Evolutionary conservation across 805 yeast species (phyloP), one percentile per base, ranked within the genome.

Genomic region (Ogataea philodendri): DNA sequence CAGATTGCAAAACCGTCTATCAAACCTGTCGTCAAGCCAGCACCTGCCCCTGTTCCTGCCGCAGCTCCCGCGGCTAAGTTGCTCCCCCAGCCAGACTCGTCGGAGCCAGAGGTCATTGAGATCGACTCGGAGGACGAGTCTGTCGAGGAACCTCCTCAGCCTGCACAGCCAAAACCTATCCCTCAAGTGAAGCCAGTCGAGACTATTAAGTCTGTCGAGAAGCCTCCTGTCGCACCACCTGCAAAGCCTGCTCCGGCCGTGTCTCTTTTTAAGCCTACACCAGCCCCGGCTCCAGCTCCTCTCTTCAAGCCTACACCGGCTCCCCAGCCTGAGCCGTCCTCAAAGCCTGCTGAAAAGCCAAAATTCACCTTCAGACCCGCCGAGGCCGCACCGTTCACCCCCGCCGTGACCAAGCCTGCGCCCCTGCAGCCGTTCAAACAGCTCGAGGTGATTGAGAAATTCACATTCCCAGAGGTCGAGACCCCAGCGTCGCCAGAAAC

Each of bases 371-470:
- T 22, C n/a, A n/a, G n/a, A n/a, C n/a, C n/a, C n/a, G n/a, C n/a
- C n/a, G n/a, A n/a, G n/a, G n/a, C n/a, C n/a, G n/a, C n/a, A n/a
- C n/a, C 26, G 29, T 19, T 10, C 10, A 16, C 17, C 18, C 15
- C 32, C 7, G 7, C 24, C 3, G 7, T 18, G 4, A 11, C 15
- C 16, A 14, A 18, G 3, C 16, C 15, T 15, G 17, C 17, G 6
- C 38, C 22, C 33, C 14, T 19, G 28, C 27, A 13, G 16, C 39
- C 22, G n/a, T n/a, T n/a, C n/a, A n/a, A n/a, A n/a, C n/a, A n/a
- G n/a, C n/a, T n/a, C n/a, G 48, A 48, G 28, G 35, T 36, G 19
- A 45, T 44, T 7, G 51, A 46, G 7, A 38, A 34, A 11, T 46
- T 45, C 32, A 37, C 31, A 6, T 48, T 45, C 27, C 50, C 51